A percentile compares a stretch with the other conserved stretches of the same genome.
phyloP scores from a whole-genome alignment of 1,139 yeast genomes.

The Geotrichum phurueaensis region DNA sequence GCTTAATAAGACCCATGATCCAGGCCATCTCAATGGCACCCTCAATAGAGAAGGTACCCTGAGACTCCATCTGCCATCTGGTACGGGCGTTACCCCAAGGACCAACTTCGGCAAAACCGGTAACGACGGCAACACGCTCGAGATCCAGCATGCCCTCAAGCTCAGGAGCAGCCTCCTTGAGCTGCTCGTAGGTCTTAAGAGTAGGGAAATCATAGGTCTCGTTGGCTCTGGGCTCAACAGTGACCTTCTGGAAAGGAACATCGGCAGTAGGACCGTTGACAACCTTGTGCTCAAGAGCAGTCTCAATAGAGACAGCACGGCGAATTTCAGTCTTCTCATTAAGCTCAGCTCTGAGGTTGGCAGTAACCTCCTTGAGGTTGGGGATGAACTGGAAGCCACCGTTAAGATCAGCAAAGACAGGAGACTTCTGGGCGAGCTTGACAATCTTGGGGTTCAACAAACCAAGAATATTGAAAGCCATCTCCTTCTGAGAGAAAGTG shows the following conservation, averaged over 20 bases:
- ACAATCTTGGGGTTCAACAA: slow-evolving; percentile 82
- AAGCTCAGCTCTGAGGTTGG: slow-evolving; percentile 73
- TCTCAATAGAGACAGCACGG: slow-evolving; percentile 91
- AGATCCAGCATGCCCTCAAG: slow-evolving; percentile 89
- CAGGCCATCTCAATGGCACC: slow-evolving; percentile 99
- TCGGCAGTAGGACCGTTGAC: slow-evolving; percentile 89
- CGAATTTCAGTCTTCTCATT: slow-evolving; percentile 84
- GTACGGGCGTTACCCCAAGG: slow-evolving; percentile 99
- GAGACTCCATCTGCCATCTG: slow-evolving; percentile 98
- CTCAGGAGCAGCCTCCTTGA: slow-evolving; percentile 61
- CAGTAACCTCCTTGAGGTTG: slow-evolving; percentile 83
- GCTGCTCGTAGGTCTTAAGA: slow-evolving; percentile 67
- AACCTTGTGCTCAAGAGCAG: slow-evolving; percentile 87
- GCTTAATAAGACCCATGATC: slow-evolving; percentile 97
- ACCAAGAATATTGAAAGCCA: slow-evolving; percentile 97
- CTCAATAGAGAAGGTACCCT: slow-evolving; percentile 93
- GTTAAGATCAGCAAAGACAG: slow-evolving; percentile 95
- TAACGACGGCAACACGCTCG: slow-evolving; percentile 85
- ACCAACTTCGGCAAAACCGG: slow-evolving; percentile 97
- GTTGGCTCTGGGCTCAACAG: slow-evolving; percentile 87
- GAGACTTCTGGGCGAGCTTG: slow-evolving; percentile 83
- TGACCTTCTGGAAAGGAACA: slow-evolving; percentile 70
- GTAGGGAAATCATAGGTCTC: slow-evolving; percentile 90
- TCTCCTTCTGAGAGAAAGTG: slow-evolving; percentile 96
- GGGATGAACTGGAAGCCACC: slow-evolving; percentile 96